A percentile compares a stretch with the other conserved stretches of the same genome.
These are phyloP conservation scores for Coriaria nepalensis DNA, from an alignment of 306 rosid species.

Conservation along the genomic window DNA sequence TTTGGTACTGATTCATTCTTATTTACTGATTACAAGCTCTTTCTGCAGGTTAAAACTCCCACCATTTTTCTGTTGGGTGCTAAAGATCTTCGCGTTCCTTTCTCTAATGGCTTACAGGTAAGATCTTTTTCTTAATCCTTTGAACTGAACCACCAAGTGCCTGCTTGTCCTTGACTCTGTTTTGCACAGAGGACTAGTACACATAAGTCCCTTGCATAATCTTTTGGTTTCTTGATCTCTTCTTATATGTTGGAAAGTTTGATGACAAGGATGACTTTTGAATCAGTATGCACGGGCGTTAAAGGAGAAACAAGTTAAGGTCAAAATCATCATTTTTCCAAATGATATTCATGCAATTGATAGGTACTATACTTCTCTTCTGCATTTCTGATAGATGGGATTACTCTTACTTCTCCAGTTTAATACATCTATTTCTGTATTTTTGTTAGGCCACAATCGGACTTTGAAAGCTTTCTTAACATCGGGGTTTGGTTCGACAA, in stretches of 20 bases:
- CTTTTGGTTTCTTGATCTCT: too few species aligned
- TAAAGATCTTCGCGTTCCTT: constrained; percentile 64
- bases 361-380: constrained; percentile 30
- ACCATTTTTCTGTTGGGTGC: constrained; percentile 72
- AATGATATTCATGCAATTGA: constrained; percentile 64
- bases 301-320: constrained; percentile 62
- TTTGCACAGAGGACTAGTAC: too few species aligned
- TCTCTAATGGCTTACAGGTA: constrained; percentile 55
- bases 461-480: constrained; percentile 76
- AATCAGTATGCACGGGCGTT: constrained; percentile 81
- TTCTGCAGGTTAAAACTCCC: constrained; percentile 78
- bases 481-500: constrained; percentile 84
- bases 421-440: background rate
- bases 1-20: constrained; percentile 12
- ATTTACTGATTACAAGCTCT: too few species aligned
- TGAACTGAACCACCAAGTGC: too few species aligned
- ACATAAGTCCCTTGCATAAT: too few species aligned
- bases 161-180: too few species aligned
- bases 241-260: too few species aligned
- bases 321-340: constrained; percentile 65
- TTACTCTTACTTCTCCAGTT: background rate
- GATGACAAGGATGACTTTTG: too few species aligned
- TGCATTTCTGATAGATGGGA: background rate
- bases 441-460: constrained; percentile 68
- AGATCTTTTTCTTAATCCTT: too few species aligned